Base-by-base conservation (phyloP, 2,329 filamentous ascomycete genomes). In the Colletotrichum caudatum region DNA sequence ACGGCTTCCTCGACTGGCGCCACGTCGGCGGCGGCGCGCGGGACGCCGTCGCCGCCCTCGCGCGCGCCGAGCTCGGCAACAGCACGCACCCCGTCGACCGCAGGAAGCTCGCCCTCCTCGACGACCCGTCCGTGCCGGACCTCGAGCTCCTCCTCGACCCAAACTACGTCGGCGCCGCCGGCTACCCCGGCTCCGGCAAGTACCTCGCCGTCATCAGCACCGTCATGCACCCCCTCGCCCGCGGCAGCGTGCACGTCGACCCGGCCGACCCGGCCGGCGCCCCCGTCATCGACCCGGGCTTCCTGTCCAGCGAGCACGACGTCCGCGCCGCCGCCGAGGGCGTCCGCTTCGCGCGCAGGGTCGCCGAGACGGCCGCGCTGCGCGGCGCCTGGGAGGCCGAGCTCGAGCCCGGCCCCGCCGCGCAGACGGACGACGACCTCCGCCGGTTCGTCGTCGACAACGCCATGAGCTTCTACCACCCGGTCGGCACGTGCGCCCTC, bases 1-100 rank as follows among this genome's bases (percentile, higher is more conserved):
- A 83, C 54, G 74, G 80, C 0, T 84, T 83, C 73, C 73, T 82
- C 37, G 81, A 80, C n/a, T 86, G 83, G 83, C 69, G 76, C 1
- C 79, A 80, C 62, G 76, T 81, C 56, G 66, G 77, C 5, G 76
- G 79, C 26, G 78, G 78, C 23, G 77, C 78, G 5, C 78, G 77
- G 8, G 74, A 66, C 41, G 57, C 57, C 48, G 64, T 83, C 16
- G 76, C 78, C 1, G 59, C 74, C 2, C 75, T 83, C 0, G 83
- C 83, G 5, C 69, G 79, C 44, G 66, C 74, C 2, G 81, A 78
- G 12, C 74, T 76, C 33, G 76, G 73, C 4, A 75, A 75, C 11
- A 76, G 77, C 4, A 74, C 69, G 2, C 78, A 76, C 53, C 77
- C 77, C 46, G 76, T 82, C 7, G 80, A 82, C 65, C 72, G 78